These are phyloP conservation scores for Nakaseomyces delphensis DNA, from an alignment of 1,139 yeast species.

Conservation along the genomic window DNA sequence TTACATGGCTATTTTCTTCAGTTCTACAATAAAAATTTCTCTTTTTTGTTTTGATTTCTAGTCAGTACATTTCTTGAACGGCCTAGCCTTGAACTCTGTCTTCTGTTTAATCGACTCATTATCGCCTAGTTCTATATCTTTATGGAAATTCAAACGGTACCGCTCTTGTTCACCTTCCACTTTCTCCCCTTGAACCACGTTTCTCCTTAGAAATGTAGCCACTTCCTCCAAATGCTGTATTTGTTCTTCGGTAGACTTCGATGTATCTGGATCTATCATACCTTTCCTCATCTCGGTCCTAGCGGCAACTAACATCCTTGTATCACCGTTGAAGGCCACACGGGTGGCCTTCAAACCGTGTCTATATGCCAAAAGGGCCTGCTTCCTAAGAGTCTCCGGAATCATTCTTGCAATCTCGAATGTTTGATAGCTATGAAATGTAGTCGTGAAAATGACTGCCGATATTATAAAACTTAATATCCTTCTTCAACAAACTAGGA, in stretches of 20 bases:
- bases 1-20: not conserved
- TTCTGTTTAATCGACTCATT: conserved; percentile 50
- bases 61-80: conserved; percentile 8
- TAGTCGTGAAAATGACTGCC: too few species aligned
- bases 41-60: not conserved
- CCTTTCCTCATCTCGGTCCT: conserved; percentile 56
- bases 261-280: conserved; percentile 38
- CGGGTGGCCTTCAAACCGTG: conserved; percentile 62
- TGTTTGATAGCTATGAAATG: too few species aligned
- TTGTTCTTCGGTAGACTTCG: conserved; percentile 39
- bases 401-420: not conserved
- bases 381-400: conserved; percentile 7
- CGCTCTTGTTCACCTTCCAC: conserved; percentile 36
- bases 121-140: conserved; percentile 82
- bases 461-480: too few species aligned
- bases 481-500: too few species aligned
- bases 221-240: conserved; percentile 59
- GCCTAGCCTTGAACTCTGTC: conserved; percentile 11
- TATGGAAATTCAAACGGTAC: conserved; percentile 59
- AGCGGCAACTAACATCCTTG: conserved; percentile 49
- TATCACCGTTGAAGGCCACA: conserved; percentile 56
- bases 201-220: conserved; percentile 54
- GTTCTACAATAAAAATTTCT: not conserved
- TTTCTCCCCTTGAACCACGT: conserved; percentile 77
- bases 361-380: conserved; percentile 52